A percentile compares a stretch with the other conserved stretches of the same genome.
phyloP scores from a whole-genome alignment of 768 basidiomycete genomes.

The Hypsizygus marmoreus region DNA sequence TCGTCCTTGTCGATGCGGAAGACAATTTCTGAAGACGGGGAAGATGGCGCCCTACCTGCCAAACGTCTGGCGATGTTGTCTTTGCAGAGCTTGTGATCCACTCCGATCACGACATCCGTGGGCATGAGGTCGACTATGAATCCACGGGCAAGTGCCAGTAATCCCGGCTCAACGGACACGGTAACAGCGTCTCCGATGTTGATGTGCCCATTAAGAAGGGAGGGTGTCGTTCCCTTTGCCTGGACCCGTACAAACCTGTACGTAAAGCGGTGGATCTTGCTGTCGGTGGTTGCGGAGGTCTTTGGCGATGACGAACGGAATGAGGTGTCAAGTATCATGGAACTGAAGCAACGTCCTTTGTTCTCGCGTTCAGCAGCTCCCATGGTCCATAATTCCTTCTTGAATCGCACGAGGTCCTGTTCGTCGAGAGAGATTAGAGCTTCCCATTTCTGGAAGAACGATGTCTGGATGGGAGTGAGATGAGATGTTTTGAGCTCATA shows the following conservation, averaged over 20 bases:
- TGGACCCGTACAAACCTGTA: constrained; percentile 65
- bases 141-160: constrained; percentile 84
- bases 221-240: constrained; percentile 9
- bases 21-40: constrained; percentile 27
- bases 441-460: constrained; percentile 94
- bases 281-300: constrained; percentile 26
- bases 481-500: constrained; percentile 83
- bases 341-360: constrained; percentile 80
- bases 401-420: constrained; percentile 79
- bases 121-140: constrained; percentile 77
- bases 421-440: constrained; percentile 82
- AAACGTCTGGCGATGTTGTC: constrained; percentile 46
- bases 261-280: constrained; percentile 75
- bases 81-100: constrained; percentile 76
- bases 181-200: constrained; percentile 80
- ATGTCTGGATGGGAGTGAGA: constrained; percentile 61
- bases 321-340: constrained; percentile 67
- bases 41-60: constrained; percentile 10
- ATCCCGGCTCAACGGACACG: constrained; percentile 82
- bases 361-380: constrained; percentile 76
- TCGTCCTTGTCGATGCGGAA: constrained; percentile 97
- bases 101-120: constrained; percentile 67
- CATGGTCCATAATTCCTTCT: constrained; percentile 94
- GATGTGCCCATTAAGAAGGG: constrained; percentile 74
- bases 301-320: constrained; percentile 29